Evolutionary conservation across 768 basidiomycete genomes (phyloP).

Genomic region (Galerina marginata): DNA sequence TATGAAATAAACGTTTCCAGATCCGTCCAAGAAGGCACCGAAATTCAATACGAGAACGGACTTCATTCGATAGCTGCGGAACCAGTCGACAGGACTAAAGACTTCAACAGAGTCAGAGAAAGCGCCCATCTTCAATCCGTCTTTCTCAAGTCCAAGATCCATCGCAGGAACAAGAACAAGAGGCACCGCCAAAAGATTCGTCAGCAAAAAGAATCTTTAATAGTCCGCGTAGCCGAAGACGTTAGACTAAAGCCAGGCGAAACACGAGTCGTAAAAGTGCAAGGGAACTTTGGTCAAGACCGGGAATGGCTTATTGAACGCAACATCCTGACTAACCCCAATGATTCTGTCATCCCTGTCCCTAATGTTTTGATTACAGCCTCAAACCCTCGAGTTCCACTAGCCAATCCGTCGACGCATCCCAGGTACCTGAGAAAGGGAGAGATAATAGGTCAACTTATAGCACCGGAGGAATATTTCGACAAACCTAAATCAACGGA

Average conservation of each 20-base stretch:
- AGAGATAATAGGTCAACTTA: neutral
- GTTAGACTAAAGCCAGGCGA: neutral
- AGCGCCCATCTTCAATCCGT: no score
- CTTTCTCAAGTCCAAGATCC: no score
- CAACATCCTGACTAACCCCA: neutral
- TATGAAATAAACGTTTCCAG: no score
- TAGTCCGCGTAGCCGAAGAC: slow-evolving; percentile 17
- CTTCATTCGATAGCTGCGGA: no score
- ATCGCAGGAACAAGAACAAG: no score
- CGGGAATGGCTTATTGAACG: neutral
- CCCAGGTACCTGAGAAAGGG: neutral
- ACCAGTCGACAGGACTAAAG: no score
- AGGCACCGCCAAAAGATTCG: no score
- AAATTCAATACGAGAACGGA: no score
- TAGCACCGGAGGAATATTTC: neutral
- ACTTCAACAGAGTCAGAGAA: no score
- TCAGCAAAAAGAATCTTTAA: no score
- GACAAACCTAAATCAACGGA: neutral
- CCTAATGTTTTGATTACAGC: neutral
- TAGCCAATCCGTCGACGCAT: neutral
- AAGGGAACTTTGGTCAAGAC: neutral
- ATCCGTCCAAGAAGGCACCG: no score
- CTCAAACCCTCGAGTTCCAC: neutral
- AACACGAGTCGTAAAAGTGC: neutral
- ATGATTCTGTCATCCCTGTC: neutral